Evolutionary conservation across 2,329 filamentous ascomycete genomes (phyloP).

Genomic region (Claviceps purpurea): DNA sequence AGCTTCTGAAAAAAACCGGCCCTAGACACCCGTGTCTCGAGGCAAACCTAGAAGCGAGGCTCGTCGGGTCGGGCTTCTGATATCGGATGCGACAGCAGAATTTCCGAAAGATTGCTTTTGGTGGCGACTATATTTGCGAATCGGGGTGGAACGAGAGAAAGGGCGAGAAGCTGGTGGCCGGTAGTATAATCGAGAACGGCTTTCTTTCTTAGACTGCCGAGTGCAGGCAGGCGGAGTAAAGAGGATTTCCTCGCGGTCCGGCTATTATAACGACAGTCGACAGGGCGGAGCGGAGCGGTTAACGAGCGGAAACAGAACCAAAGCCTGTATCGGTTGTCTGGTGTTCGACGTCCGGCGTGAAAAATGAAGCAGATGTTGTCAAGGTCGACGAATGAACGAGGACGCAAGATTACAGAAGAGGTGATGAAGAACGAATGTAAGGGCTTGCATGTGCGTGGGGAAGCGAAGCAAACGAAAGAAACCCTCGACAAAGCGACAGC

Average conservation of each 20-base stretch:
- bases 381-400: background rate
- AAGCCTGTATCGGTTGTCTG: background rate
- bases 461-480: background rate
- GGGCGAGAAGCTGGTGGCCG: background rate
- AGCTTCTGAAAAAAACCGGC: background rate
- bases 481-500: background rate
- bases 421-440: background rate
- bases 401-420: background rate
- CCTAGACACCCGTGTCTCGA: background rate
- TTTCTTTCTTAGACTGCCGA: background rate
- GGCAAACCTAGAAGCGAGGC: background rate
- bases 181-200: background rate
- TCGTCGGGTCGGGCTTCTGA: background rate
- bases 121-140: background rate
- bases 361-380: background rate
- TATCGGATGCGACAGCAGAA: background rate
- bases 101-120: background rate
- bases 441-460: background rate
- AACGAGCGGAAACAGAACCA: background rate
- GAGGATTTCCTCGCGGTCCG: background rate
- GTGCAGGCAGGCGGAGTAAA: background rate
- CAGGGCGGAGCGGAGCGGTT: background rate
- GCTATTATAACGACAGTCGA: constrained; percentile 1
- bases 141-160: background rate
- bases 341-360: constrained; percentile 3